phyloP scores from a whole-genome alignment of 352 stramenopile genomes.

The Globisporangium polare region DNA sequence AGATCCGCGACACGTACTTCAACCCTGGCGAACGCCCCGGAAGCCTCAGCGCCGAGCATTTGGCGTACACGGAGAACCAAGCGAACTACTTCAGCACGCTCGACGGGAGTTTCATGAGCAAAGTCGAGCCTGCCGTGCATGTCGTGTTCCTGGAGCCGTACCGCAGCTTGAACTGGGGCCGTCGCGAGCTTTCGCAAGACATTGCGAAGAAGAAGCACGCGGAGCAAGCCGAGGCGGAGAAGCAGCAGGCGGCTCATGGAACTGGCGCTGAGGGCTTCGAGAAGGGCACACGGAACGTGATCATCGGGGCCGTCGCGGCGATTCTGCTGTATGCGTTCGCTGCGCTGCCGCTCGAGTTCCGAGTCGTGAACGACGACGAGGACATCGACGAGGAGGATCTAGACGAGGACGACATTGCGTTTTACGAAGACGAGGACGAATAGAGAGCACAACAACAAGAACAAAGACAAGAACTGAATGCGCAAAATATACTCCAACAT shows the following conservation, averaged over 20 bases:
- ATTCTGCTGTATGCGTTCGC: slow-evolving; percentile 74
- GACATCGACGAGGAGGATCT: slow-evolving; percentile 26
- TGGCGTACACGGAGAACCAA: slow-evolving; percentile 72
- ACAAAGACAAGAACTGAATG: slow-evolving; percentile 14
- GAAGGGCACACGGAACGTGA: slow-evolving; percentile 76
- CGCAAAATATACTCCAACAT: slow-evolving; percentile 15
- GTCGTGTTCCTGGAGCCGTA: slow-evolving; percentile 77
- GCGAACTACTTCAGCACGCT: slow-evolving; percentile 62
- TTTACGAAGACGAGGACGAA: slow-evolving; percentile 42
- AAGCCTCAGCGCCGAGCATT: slow-evolving; percentile 31
- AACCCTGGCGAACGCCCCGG: slow-evolving; percentile 27
- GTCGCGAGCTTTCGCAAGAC: slow-evolving; percentile 57
- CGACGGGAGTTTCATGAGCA: slow-evolving; percentile 62
- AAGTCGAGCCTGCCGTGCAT: slow-evolving; percentile 50
- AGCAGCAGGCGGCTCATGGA: slow-evolving; percentile 17
- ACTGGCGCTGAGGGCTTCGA: slow-evolving; percentile 37
- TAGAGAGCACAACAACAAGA: slow-evolving; percentile 12
- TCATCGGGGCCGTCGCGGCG: slow-evolving; percentile 67
- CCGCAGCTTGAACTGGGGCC: slow-evolving; percentile 79
- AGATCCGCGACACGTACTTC: slow-evolving; percentile 74
- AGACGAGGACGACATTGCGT: slow-evolving; percentile 18
- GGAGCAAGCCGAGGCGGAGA: slow-evolving; percentile 26
- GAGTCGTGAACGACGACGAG: slow-evolving; percentile 34
- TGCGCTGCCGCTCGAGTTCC: slow-evolving; percentile 52
- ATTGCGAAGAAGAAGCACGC: slow-evolving; percentile 44